Evolutionary conservation across 768 basidiomycete genomes (phyloP), one percentile per base, ranked within the genome.

Genomic region (Tremella mesenterica): DNA sequence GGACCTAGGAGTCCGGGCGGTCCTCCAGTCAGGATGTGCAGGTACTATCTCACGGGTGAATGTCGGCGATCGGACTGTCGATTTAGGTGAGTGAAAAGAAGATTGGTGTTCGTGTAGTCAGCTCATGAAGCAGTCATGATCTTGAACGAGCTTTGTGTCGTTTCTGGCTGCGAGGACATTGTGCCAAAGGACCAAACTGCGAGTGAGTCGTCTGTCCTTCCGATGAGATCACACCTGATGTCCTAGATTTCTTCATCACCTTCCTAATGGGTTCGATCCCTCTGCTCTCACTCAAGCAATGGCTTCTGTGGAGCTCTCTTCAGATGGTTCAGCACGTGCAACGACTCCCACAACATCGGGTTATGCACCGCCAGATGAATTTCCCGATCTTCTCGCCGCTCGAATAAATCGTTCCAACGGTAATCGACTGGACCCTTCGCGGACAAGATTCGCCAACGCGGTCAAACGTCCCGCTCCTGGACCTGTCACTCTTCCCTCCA

Each of bases 141-240:
- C 80, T 95, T 3, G 92, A 96, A 72, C 82, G 92, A 36, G 92
- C 92, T 1, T 73, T 96, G 20, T 91, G 87, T 75, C 85, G 95
- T 30, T 99, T 99, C 77, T 99, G 95, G 95, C 80, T 99, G 27
- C 82, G 92, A 47, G 93, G 93, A 4, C 90, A 90, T 41, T 99
- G 95, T 68, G 88, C 92, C 27, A 99, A 99, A 73, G 87, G 91
- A 50, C 91, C 93, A 53, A 82, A 80, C 59, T 97, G 92, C 81
- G 95, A 96, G 75, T 70, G 51, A 65, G 66, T 70, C 21, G 18
- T 7, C n/a, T n/a, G n/a, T n/a, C n/a, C n/a, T n/a, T n/a, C n/a
- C n/a, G n/a, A n/a, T n/a, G n/a, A n/a, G n/a, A n/a, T n/a, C n/a
- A n/a, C n/a, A n/a, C n/a, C n/a, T n/a, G n/a, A n/a, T n/a, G n/a